phyloP scores from a whole-genome alignment of 805 yeast species.

The Ogataea thermomethanolica region DNA sequence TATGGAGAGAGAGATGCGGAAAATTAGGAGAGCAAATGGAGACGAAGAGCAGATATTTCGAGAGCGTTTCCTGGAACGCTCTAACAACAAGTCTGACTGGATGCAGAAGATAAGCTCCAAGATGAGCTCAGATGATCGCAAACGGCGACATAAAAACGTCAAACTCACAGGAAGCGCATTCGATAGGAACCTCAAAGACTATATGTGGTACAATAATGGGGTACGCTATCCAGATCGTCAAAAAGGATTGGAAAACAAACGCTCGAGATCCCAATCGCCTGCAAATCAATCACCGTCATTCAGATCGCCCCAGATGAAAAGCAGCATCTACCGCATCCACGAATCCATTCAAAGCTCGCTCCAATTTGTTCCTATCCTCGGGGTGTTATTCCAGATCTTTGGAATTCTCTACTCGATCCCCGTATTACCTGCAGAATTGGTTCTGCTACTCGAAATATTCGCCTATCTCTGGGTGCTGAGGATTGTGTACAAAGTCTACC shows the following conservation, averaged over 20 bases:
- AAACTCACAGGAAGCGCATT: constrained; percentile 10
- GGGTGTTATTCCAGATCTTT: constrained; percentile 15
- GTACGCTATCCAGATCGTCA: constrained; percentile 15
- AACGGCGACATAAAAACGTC: not conserved
- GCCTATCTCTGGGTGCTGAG: constrained; percentile 8
- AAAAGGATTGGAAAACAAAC: constrained; percentile 13
- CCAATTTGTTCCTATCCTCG: constrained; percentile 13
- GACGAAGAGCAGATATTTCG: constrained; percentile 17
- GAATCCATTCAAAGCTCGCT: constrained; percentile 14
- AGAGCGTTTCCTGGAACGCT: constrained; percentile 14
- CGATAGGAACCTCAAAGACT: constrained; percentile 14
- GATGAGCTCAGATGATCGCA: constrained; percentile 1
- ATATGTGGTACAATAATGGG: constrained; percentile 22
- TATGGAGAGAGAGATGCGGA: constrained; percentile 12
- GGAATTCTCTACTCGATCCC: constrained; percentile 10
- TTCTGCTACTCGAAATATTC: constrained; percentile 9
- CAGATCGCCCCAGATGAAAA: constrained; percentile 2
- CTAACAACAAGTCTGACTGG: constrained; percentile 7
- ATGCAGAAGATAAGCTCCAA: constrained; percentile 4
- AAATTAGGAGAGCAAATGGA: constrained; percentile 11
- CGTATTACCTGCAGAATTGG: constrained; percentile 8
- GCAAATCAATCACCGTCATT: too few relatives aligned
- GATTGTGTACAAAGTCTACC: constrained; percentile 11
- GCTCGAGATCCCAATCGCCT: too few relatives aligned
- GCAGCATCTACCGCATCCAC: constrained; percentile 12